Evolutionary conservation across 1,284 basidiomycete species (phyloP).

Genomic region (Ustilago shanxiensis): DNA sequence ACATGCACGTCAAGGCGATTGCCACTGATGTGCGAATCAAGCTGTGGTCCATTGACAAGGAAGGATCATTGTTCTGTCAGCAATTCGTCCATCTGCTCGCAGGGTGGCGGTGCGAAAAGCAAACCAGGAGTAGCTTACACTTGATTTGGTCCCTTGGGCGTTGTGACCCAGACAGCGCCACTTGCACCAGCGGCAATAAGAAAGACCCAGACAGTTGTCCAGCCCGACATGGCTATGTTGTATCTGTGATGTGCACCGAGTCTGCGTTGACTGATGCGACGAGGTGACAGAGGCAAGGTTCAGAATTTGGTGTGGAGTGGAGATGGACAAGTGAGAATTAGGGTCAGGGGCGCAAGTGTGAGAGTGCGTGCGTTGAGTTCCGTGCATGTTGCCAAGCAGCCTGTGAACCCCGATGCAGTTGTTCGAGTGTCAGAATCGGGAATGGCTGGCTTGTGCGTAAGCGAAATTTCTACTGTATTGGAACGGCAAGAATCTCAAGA

Average conservation of each 20-base stretch:
- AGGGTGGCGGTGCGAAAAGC: slow-evolving; percentile 1
- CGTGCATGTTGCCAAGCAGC: slow-evolving; percentile 7
- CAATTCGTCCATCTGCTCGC: background rate
- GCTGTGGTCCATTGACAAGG: slow-evolving; percentile 26
- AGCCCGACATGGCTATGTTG: slow-evolving; percentile 64
- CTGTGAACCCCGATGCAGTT: background rate
- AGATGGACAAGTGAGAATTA: slow-evolving; percentile 5
- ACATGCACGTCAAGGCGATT: slow-evolving; percentile 67
- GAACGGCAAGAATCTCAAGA: background rate
- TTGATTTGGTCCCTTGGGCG: slow-evolving; percentile 69
- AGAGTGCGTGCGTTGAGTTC: slow-evolving; percentile 6
- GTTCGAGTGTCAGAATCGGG: slow-evolving; percentile 4
- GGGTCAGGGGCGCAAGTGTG: background rate
- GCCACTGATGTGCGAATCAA: slow-evolving; percentile 64
- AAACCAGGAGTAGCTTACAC: slow-evolving; percentile 54
- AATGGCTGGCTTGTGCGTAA: slow-evolving; percentile 39
- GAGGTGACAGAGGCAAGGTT: background rate
- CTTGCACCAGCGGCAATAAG: slow-evolving; percentile 55
- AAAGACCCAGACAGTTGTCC: slow-evolving; percentile 66
- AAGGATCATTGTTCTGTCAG: background rate
- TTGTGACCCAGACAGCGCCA: slow-evolving; percentile 56
- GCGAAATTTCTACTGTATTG: slow-evolving; percentile 3
- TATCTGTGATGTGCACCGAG: slow-evolving; percentile 1
- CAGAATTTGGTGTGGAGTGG: background rate
- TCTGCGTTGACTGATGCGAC: background rate